phyloP scores from a whole-genome alignment of 2,329 filamentous ascomycete genomes.

The Trichoderma guizhouense region DNA sequence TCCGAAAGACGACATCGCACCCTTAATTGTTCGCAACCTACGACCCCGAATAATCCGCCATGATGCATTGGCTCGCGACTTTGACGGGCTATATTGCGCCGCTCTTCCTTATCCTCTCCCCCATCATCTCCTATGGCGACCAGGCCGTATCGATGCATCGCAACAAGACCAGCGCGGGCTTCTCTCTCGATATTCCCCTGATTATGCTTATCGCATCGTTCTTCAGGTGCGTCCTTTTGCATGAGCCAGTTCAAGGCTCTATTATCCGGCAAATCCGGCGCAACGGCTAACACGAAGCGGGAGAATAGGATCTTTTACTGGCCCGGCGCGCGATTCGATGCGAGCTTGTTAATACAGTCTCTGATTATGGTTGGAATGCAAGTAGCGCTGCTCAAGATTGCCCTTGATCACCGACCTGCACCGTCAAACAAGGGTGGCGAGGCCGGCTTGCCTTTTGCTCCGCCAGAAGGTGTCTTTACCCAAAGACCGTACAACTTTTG shows the following conservation, averaged over 20 bases:
- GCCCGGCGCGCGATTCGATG: conserved; percentile 63
- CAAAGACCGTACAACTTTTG: conserved; percentile 73
- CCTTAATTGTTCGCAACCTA: background rate
- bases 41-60: background rate
- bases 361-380: conserved; percentile 65
- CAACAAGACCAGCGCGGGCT: conserved; percentile 61
- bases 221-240: conserved; percentile 48
- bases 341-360: conserved; percentile 60
- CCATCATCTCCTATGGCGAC: conserved; percentile 63
- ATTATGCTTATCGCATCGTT: conserved; percentile 70
- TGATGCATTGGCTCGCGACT: conserved; percentile 43
- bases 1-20: background rate
- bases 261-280: background rate
- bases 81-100: conserved; percentile 58
- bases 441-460: conserved; percentile 59
- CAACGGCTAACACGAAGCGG: conserved; percentile 20
- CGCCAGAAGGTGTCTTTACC: conserved; percentile 38
- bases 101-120: conserved; percentile 61
- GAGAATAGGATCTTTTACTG: conserved; percentile 63
- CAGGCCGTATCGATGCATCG: conserved; percentile 64
- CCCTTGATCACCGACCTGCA: conserved; percentile 62
- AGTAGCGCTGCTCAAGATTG: conserved; percentile 61
- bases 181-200: conserved; percentile 67
- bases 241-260: background rate
- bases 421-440: conserved; percentile 60